Conservation (phyloP, 2,329 filamentous ascomycete genomes). For the Aspergillus amoenus region DNA sequence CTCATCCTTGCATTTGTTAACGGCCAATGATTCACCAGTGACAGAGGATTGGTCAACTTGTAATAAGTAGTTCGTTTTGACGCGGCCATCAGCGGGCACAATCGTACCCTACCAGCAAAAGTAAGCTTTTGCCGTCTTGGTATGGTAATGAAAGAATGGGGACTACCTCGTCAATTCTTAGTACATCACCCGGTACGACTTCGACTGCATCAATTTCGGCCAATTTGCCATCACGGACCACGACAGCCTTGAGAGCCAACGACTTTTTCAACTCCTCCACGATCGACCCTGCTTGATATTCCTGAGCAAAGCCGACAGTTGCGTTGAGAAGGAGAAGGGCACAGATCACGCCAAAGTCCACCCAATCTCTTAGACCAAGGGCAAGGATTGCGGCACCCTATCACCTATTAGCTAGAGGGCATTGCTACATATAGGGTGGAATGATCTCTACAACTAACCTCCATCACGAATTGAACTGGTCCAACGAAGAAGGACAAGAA, state of each 20-base stretch:
- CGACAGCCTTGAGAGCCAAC: slow-evolving; percentile 80
- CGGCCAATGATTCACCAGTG: slow-evolving; percentile 86
- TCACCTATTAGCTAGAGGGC: slow-evolving; percentile 6
- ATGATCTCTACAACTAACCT: slow-evolving; percentile 53
- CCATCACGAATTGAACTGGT: slow-evolving; percentile 93
- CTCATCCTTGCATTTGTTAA: slow-evolving; percentile 82
- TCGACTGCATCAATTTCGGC: slow-evolving; percentile 79
- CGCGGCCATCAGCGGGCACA: slow-evolving; percentile 82
- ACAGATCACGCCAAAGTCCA: slow-evolving; percentile 91
- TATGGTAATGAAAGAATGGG: not conserved
- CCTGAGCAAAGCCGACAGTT: slow-evolving; percentile 80
- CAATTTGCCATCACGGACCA: slow-evolving; percentile 76
- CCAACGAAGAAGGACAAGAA: slow-evolving; percentile 81
- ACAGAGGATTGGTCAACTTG: slow-evolving; percentile 92
- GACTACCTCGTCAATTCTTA: slow-evolving; percentile 74
- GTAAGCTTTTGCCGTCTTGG: slow-evolving; percentile 3
- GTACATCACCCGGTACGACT: slow-evolving; percentile 85
- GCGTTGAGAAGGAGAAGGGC: slow-evolving; percentile 82
- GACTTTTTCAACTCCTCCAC: slow-evolving; percentile 91
- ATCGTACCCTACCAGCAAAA: slow-evolving; percentile 65
- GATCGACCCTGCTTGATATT: slow-evolving; percentile 86
- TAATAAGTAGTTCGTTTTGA: slow-evolving; percentile 79
- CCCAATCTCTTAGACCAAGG: slow-evolving; percentile 82
- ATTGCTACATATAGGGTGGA: not conserved
- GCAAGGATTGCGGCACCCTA: slow-evolving; percentile 75